phyloP scores from a whole-genome alignment of 208 protist genomes.

The Wallacemonas collosoma region DNA sequence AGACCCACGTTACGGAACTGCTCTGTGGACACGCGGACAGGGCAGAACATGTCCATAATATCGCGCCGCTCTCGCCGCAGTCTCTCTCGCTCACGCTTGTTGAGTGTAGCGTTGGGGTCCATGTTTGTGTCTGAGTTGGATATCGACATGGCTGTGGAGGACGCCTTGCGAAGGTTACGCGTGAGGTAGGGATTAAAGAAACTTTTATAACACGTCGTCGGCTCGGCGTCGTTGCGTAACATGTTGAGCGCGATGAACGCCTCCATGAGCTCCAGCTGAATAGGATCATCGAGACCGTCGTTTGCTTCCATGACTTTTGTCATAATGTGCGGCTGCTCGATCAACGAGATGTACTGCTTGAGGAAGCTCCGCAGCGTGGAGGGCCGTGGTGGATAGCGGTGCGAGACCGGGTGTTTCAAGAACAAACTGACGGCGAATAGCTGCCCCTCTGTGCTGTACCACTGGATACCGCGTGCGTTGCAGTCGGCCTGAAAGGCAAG shows the following conservation, averaged over 20 bases:
- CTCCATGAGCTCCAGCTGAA: constrained; percentile 61
- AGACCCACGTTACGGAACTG: constrained; percentile 84
- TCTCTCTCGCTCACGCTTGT: constrained; percentile 14
- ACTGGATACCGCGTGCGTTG: constrained; percentile 40
- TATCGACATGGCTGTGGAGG: constrained; percentile 5
- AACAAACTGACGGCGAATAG: constrained; percentile 51
- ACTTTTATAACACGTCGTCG: constrained; percentile 66
- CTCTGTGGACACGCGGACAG: constrained; percentile 50
- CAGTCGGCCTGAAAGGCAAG: constrained; percentile 71
- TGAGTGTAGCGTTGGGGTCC: background rate
- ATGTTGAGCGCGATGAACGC: constrained; percentile 56
- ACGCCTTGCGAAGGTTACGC: constrained; percentile 9
- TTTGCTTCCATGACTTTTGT: constrained; percentile 20
- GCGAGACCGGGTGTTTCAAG: constrained; percentile 53
- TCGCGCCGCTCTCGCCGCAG: constrained; percentile 2
- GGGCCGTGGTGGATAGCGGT: constrained; percentile 52
- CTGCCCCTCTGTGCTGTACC: constrained; percentile 56
- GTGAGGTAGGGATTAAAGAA: constrained; percentile 55
- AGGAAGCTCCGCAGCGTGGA: constrained; percentile 59
- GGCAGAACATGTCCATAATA: constrained; percentile 35
- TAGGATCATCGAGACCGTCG: constrained; percentile 29
- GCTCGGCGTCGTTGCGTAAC: constrained; percentile 16
- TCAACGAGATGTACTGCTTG: constrained; percentile 63
- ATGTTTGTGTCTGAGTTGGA: constrained; percentile 1
- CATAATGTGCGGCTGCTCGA: constrained; percentile 46